These are phyloP conservation scores for Hansenula lynferdii DNA, from an alignment of 1,139 yeast genomes.

Conservation along the genomic window DNA sequence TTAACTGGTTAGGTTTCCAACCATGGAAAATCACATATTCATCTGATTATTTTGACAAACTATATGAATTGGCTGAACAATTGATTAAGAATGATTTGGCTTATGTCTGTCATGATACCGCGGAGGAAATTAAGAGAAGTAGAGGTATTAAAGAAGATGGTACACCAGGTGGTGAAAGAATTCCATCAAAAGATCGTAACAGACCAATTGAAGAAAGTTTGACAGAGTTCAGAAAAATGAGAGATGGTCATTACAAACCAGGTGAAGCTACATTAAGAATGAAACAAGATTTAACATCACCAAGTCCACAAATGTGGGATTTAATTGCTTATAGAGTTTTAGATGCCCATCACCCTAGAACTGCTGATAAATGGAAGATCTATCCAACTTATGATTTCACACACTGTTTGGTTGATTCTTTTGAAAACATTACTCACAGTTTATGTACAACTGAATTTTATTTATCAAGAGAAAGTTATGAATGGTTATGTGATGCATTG, in stretches of 20 bases:
- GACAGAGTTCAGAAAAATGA: conserved; percentile 82
- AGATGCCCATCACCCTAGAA: conserved; percentile 90
- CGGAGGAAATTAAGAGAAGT: conserved; percentile 84
- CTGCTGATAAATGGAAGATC: conserved; percentile 95
- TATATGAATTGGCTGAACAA: conserved; percentile 82
- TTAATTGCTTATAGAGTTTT: conserved; percentile 96
- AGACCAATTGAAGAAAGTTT: conserved; percentile 71
- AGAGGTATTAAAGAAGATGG: conserved; percentile 93
- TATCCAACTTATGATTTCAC: conserved; percentile 99
- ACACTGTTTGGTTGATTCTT: conserved; percentile 96
- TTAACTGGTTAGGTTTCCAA: conserved; percentile 87
- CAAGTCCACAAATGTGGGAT: conserved; percentile 99
- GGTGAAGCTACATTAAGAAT: conserved; percentile 95
- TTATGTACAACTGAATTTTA: conserved; percentile 94
- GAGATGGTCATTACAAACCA: conserved; percentile 78
- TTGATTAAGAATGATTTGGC: conserved; percentile 68
- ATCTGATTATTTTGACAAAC: conserved; percentile 87
- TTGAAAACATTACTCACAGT: conserved; percentile 94
- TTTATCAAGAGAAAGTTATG: conserved; percentile 89
- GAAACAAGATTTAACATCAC: conserved; percentile 91
- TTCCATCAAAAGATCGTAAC: conserved; percentile 72
- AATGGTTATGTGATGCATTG: conserved; percentile 96
- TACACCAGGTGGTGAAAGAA: conserved; percentile 87
- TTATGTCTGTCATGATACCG: conserved; percentile 90
- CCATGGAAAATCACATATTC: conserved; percentile 96